Base-by-base conservation (phyloP, 192 early-diverging fungal genomes). In the Geranomyces variabilis region DNA sequence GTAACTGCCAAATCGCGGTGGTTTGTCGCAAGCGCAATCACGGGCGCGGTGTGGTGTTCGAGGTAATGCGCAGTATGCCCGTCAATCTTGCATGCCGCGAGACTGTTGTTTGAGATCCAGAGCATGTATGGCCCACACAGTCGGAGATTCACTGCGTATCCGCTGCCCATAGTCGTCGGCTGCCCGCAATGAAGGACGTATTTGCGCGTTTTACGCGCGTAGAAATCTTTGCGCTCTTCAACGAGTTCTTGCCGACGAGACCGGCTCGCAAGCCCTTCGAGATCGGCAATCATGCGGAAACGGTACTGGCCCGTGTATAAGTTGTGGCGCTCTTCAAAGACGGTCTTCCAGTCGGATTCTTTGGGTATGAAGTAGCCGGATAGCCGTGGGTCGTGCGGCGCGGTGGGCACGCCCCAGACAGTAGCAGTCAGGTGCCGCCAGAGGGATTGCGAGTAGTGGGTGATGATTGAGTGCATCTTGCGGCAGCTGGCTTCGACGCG, bases 141-240 rank as follows among this genome's bases (percentile, higher is more conserved):
- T 9, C 77, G 71, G 4, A 78, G 64, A 45, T 71, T 78, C 3
- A 78, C 77, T 5, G 77, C 77, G 60, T 78, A 78, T 8, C 77
- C 77, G 62, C 77, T 78, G 46, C 70, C 76, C n/a, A 66, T 66
- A 15, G 53, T 62, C 14, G 76, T 77, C 0, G 76, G 76, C 51
- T 77, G 76, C 34, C 76, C 76, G 60, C 76, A 77, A 41, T 77
- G 76, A 41, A 77, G 34, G 9, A 77, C 28, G 47, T 76, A 77
- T 26, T 63, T 68, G 30, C 66, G 17, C 9, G 26, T 70, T 46
- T 34, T 63, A 43, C 58, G 26, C 7, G 58, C 61, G 22, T 68
- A 64, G 0, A 26, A n/a, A 49, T 31, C n/a, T 55, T 34, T 63
- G 21, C 60, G 47, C 41, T 63, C 69, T 15, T 75, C 68, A 17